phyloP scores from a whole-genome alignment of 371 early-diverging fungal species.

The Mucor ambiguus region DNA sequence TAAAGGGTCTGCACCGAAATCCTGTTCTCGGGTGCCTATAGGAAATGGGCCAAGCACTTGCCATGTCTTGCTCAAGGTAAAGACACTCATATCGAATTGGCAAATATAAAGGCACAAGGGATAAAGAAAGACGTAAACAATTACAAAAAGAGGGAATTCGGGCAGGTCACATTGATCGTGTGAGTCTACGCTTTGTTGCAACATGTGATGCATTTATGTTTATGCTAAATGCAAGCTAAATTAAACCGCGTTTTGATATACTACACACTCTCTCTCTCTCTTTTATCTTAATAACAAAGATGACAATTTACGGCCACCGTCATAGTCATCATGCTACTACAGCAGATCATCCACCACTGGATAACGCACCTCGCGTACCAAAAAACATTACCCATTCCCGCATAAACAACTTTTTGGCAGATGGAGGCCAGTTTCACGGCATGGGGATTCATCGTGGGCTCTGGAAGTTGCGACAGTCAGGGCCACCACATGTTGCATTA shows the following conservation, averaged over 20 bases:
- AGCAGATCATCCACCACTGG: slow-evolving; percentile 25
- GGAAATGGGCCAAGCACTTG: slow-evolving; percentile 69
- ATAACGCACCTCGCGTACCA: slow-evolving; percentile 45
- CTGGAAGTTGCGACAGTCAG: slow-evolving; percentile 35
- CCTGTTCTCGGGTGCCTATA: slow-evolving; percentile 65
- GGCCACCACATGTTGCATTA: slow-evolving; percentile 38
- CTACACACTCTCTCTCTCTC: background rate
- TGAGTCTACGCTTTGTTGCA: background rate
- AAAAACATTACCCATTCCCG: slow-evolving; percentile 40
- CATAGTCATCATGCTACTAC: slow-evolving; percentile 24
- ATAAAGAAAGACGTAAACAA: background rate
- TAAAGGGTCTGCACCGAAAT: slow-evolving; percentile 69
- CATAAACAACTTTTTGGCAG: slow-evolving; percentile 44
- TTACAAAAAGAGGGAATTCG: background rate
- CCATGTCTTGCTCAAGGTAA: slow-evolving; percentile 26
- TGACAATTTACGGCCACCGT: slow-evolving; percentile 30
- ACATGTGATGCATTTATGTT: slow-evolving; percentile 8
- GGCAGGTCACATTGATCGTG: slow-evolving; percentile 3
- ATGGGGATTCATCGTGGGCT: slow-evolving; percentile 51
- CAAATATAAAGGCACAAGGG: background rate
- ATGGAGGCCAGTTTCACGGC: slow-evolving; percentile 42
- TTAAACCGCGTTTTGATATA: background rate
- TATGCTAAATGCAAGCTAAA: background rate
- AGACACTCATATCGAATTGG: background rate
- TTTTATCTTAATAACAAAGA: slow-evolving; percentile 5